These are phyloP conservation scores for Saccharum officinarum DNA, from an alignment of 176 grass and related monocot species.

Conservation along the genomic window DNA sequence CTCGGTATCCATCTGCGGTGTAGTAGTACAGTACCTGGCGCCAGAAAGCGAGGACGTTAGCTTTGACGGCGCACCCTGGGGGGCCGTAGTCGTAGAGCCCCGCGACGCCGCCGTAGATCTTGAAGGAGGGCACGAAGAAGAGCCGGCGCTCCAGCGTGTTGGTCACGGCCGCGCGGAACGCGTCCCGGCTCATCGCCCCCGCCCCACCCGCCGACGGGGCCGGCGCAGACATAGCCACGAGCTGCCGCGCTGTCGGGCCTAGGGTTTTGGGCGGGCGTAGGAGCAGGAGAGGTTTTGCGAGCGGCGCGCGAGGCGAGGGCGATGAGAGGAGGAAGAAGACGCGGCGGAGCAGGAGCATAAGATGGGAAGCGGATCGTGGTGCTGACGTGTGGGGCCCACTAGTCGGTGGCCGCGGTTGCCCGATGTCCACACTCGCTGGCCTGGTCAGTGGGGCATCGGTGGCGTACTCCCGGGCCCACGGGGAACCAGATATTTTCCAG, in stretches of 20 bases:
- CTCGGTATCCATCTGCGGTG: not conserved
- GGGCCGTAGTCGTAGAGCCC: slow-evolving; percentile 90
- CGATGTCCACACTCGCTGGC: not conserved
- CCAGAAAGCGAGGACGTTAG: slow-evolving; percentile 89
- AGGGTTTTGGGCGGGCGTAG: slow-evolving; percentile 27
- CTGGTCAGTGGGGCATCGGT: no score
- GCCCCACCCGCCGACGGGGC: not conserved
- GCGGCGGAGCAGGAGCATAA: slow-evolving; percentile 34
- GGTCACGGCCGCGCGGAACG: slow-evolving; percentile 63
- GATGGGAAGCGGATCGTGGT: not conserved
- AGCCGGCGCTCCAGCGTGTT: slow-evolving; percentile 88
- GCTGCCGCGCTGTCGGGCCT: not conserved
- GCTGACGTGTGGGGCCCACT: slow-evolving; percentile 35
- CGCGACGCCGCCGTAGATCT: slow-evolving; percentile 94
- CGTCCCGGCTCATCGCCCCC: slow-evolving; percentile 52
- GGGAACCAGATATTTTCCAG: not conserved
- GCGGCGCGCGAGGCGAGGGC: slow-evolving; percentile 31
- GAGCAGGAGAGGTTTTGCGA: slow-evolving; percentile 42
- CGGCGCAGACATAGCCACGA: slow-evolving; percentile 24
- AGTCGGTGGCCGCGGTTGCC: not conserved
- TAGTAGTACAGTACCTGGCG: slow-evolving; percentile 62
- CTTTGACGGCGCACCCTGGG: slow-evolving; percentile 78
- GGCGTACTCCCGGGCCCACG: not conserved
- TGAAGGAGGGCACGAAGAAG: slow-evolving; percentile 91
- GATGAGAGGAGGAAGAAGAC: slow-evolving; percentile 22